Evolutionary conservation across 2,329 filamentous ascomycete genomes (phyloP).

Genomic region (Knufia fluminis): DNA sequence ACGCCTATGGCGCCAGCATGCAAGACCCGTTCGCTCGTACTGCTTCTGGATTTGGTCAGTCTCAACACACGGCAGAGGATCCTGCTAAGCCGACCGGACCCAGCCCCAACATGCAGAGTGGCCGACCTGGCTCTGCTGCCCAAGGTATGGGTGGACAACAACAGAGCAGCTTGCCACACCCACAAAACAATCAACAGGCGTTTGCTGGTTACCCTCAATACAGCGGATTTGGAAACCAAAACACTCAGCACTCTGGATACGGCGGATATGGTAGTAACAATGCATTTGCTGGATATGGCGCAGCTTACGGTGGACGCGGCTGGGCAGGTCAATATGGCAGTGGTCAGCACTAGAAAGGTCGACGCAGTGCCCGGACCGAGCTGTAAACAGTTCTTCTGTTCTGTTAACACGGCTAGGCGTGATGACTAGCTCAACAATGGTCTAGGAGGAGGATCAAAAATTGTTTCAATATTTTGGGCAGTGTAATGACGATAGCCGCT

Average conservation of each 20-base stretch:
- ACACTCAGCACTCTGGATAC: conserved; percentile 20
- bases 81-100: conserved; percentile 49
- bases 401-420: neutral
- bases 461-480: conserved; percentile 6
- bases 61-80: conserved; percentile 42
- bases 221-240: conserved; percentile 15
- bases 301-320: conserved; percentile 17
- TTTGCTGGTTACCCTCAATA: conserved; percentile 25
- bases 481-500: conserved; percentile 3
- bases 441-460: neutral
- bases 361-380: neutral
- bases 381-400: neutral
- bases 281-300: conserved; percentile 21
- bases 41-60: conserved; percentile 46
- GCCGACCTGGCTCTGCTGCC: conserved; percentile 53
- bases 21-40: conserved; percentile 53
- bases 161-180: conserved; percentile 19
- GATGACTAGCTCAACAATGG: neutral
- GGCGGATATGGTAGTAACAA: conserved; percentile 21
- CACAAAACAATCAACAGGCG: conserved; percentile 31
- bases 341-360: conserved; percentile 10
- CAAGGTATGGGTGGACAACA: conserved; percentile 47
- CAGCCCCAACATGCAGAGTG: conserved; percentile 53
- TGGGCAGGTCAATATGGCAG: conserved; percentile 9
- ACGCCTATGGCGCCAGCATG: conserved; percentile 42